Evolutionary conservation across 768 basidiomycete species (phyloP), one percentile per base, ranked within the genome.

Genomic region (Tylopilus subfusipes): DNA sequence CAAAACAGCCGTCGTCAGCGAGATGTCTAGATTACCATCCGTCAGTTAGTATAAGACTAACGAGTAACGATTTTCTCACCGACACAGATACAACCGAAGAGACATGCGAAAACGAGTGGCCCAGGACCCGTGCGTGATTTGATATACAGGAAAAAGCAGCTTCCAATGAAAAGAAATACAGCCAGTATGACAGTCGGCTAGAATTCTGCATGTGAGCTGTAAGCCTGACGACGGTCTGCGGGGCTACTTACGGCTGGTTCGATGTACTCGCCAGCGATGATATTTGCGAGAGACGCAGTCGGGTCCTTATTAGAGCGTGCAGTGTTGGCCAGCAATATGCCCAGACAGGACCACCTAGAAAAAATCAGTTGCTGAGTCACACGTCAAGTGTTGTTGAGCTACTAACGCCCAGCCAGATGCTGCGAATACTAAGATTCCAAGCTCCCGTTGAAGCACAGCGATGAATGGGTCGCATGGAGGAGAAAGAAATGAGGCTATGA

Each of bases 391-490:
- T 11, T 31, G 0, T 18, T 5, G 33, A 52, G 25, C 18, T n/a
- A 78, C 83, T 65, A 57, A 85, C 85, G 79, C 86, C 85, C 85
- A 89, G 25, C 76, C 74, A 10, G 75, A 19, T 2, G 72, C 58
- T 0, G 77, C 77, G 43, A 83, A 81, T 1, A 74, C 19, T 6
- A 87, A 54, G 33, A 84, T 79, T 7, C 80, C 72, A 10, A 80
- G 42, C 62, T 89, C 86, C 2, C 85, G 82, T 62, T 89, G 87
- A 14, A 87, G 63, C 4, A 85, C 84, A 5, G 78, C 73, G n/a
- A 86, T 71, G 61, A 89, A 87, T 1, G 86, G 84, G 50, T 86
- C 86, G 21, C 63, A 72, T 1, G 88, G 86, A 1, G 88, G 84
- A 4, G 84, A 85, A 4, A 90, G 59, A 57, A 89, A 80, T 0